Evolutionary conservation across 2,329 filamentous ascomycete species (phyloP).

Genomic region (Elsinoe fawcettii): DNA sequence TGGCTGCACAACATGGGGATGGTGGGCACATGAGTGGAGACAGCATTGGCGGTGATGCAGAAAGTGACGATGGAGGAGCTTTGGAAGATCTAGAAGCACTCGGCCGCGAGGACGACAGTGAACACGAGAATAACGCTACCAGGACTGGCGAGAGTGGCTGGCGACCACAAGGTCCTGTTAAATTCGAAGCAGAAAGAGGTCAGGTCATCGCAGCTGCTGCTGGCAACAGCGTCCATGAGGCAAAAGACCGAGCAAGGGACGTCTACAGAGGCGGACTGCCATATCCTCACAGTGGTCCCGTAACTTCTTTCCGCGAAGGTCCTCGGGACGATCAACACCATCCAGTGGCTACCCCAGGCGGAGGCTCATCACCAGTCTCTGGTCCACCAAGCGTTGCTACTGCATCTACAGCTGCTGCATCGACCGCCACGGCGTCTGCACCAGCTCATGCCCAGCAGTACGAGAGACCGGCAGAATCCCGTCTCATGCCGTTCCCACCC

Average conservation of each 20-base stretch:
- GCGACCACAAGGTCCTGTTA: neutral
- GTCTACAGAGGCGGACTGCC: conserved; percentile 8
- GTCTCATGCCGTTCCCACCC: neutral
- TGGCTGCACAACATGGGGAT: conserved; percentile 18
- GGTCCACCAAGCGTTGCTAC: neutral
- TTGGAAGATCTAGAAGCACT: conserved; percentile 13
- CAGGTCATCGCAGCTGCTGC: conserved; percentile 4
- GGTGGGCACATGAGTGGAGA: neutral
- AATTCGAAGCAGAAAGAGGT: conserved; percentile 1
- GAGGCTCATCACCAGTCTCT: conserved; percentile 1
- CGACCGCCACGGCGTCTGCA: neutral
- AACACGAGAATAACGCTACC: neutral
- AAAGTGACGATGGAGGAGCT: neutral
- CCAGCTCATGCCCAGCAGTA: neutral
- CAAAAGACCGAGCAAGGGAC: neutral
- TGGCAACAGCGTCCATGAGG: neutral
- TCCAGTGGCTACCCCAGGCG: neutral
- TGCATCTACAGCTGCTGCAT: neutral
- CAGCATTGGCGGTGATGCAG: neutral
- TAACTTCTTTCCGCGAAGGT: conserved; percentile 1
- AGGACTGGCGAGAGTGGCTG: neutral
- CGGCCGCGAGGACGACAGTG: conserved; percentile 6
- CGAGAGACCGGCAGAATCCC: neutral
- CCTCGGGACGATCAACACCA: neutral
- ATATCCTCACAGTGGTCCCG: neutral